Base-by-base conservation (phyloP, 805 yeast genomes). In the Suhomyces kilbournensis region DNA sequence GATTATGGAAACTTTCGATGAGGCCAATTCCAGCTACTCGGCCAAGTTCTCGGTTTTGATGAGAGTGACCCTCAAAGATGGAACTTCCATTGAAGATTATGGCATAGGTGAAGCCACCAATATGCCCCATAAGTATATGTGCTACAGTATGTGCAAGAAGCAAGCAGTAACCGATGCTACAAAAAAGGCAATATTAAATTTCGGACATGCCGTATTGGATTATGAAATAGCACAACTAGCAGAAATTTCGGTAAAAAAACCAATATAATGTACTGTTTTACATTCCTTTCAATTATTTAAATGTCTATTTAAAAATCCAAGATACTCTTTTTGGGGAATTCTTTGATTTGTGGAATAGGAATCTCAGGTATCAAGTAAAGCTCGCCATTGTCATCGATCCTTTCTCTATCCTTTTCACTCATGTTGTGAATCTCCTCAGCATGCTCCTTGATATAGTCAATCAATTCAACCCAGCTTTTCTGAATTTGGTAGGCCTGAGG, bases 351-450 rank as follows among this genome's bases (percentile, higher is more conserved):
- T 0, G 97, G 97, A 22, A 77, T 75, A 1, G 93, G 90, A 39
- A 86, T 86, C 65, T 84, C 93, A 8, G 88, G 89, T 32, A 89
- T 78, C 55, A 82, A 76, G 61, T 90, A 93, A 9, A 89, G 80
- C 56, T 87, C 85, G 1, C 98, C 98, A 55, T 89, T 82, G 39
- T 92, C 97, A 66, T 92, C 93, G 52, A 88, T 71, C 69, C 98
- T 82, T 70, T 90, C 96, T 59, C 97, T 79, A 61, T 92, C 97
- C 59, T 82, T 82, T 60, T 90, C 97, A 57, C 88, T 85, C 67
- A 91, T 83, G 45, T 79, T 74, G 71, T 88, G 93, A 22, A 94
- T 88, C 68, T 92, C 97, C 15, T 67, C 79, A 25, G 88, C 73
- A 58, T 86, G 77, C n/a, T 77, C 84, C 49, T 75, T 76, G 52